These are phyloP conservation scores for Xerophyta viscosa DNA, from an alignment of 106 monocot species.

Conservation along the genomic window DNA sequence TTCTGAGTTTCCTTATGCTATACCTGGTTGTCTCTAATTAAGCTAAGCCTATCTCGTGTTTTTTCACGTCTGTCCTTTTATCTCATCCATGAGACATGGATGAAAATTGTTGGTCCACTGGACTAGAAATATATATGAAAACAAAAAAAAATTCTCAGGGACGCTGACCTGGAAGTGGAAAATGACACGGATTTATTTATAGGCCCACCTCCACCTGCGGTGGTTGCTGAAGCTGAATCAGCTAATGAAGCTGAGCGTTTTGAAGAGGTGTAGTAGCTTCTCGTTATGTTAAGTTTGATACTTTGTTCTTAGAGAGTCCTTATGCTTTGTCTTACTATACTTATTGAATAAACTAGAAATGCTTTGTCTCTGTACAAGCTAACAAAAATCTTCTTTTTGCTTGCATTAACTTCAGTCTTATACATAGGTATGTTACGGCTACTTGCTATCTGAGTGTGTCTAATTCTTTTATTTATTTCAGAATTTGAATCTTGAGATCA, in stretches of 20 bases:
- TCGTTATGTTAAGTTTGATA: too few species aligned
- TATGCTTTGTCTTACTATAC: too few species aligned
- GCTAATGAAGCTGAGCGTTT: constrained; percentile 98
- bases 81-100: neutral
- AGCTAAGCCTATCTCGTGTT: neutral
- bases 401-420: too few species aligned
- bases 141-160: constrained; percentile 32
- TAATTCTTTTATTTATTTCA: too few species aligned
- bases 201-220: constrained; percentile 93
- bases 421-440: too few species aligned
- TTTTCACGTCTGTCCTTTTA: neutral
- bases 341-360: too few species aligned
- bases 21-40: neutral
- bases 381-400: too few species aligned
- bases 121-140: neutral
- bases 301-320: too few species aligned
- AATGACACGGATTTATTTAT: constrained; percentile 79
- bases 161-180: constrained; percentile 60
- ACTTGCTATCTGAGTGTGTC: too few species aligned
- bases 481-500: too few species aligned
- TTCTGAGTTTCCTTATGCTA: neutral
- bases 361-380: too few species aligned
- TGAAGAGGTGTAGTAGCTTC: constrained; percentile 66
- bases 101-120: neutral
- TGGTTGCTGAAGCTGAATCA: constrained; percentile 88